Evolutionary conservation across 2,329 filamentous ascomycete species (phyloP), one percentile per base, ranked within the genome.

Genomic region (Didymella exigua): DNA sequence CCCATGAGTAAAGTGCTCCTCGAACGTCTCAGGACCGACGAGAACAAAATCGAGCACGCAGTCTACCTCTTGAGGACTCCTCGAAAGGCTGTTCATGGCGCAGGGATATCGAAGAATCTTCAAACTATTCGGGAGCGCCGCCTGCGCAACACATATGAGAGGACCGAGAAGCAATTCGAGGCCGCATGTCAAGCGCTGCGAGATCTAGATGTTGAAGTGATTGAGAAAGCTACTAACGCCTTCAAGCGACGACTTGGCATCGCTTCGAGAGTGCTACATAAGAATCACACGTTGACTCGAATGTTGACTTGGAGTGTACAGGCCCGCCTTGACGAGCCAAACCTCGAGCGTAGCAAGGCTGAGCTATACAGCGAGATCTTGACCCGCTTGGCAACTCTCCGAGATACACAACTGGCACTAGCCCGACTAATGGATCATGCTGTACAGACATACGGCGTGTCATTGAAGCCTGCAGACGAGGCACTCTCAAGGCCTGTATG

Each of bases 341-440:
- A 58, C 6, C 52, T 60, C 4, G 58, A 56, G 6, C 55, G 48
- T 10, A 47, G 37, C 16, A 54, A 58, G 10, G 48, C 61, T 10
- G 51, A 58, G 9, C 36, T 63, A 10, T 67, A 61, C 38, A 61
- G 65, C 37, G 61, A 66, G 23, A 50, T 71, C 5, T 54, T 62
- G 11, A 62, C 71, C 27, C 66, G 58, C 23, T 46, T 74, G 5
- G 55, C 70, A 4, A 63, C 67, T 5, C 42, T 74, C 10, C 56
- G 67, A 38, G 70, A 74, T 29, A 72, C 69, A 16, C 68, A 72
- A 40, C 57, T 68, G 47, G 68, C 68, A 27, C 46, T 74, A 11
- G 31, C 56, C 13, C 60, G 61, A 36, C 37, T 73, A 24, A 49
- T 73, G 9, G 65, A 66, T 23, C 60, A 62, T 26, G 59, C 63